Evolutionary conservation across 176 grass and related monocot genomes (phyloP), one percentile per base, ranked within the genome.

Genomic region (Chrysopogon serrulatus): DNA sequence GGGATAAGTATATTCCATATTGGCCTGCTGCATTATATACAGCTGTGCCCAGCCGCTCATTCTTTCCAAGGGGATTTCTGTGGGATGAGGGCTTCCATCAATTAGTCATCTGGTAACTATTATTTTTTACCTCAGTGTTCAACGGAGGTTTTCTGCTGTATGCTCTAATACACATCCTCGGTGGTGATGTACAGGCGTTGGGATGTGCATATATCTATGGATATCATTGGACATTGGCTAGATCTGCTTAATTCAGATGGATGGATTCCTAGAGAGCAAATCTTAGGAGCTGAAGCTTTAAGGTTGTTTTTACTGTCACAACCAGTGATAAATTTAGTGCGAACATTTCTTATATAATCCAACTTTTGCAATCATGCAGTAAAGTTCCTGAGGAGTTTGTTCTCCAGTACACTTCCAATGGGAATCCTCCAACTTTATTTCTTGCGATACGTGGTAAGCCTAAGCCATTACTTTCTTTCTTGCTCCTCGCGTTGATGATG

Each of bases 31-130:
- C 90, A 9, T 86, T 98, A 41, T 98, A 93, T 88, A 95, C 96
- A 30, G 96, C 93, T 95, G 96, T 98, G 35, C 96, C 93, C 36
- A 98, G 96, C 82, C 80, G 96, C 42, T 96, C 96, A 62, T 93
- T 98, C 83, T 98, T 98, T 71, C 96, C 91, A 48, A 93, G 96
- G 83, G 96, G 96, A 45, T 98, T 98, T 85, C 84, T 98, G 68
- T 98, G 96, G 93, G 96, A 98, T 34, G 93, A 98, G 68, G 96
- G 96, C 32, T 98, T 98, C 85, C 96, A 98, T 90, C 93, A 98
- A 74, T 74, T 98, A 83, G 62, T 95, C 28, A 88, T 98, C 65
- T 84, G 96, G 95, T 97, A 90, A 83, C 74, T 28, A 76, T 60
- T 83, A 57, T 4, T 28, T 48, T 82, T 82, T 15, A 73, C 51